Evolutionary conservation across 371 early-diverging fungal genomes (phyloP), one percentile per base, ranked within the genome.

Genomic region (Dichotomocladium elegans): DNA sequence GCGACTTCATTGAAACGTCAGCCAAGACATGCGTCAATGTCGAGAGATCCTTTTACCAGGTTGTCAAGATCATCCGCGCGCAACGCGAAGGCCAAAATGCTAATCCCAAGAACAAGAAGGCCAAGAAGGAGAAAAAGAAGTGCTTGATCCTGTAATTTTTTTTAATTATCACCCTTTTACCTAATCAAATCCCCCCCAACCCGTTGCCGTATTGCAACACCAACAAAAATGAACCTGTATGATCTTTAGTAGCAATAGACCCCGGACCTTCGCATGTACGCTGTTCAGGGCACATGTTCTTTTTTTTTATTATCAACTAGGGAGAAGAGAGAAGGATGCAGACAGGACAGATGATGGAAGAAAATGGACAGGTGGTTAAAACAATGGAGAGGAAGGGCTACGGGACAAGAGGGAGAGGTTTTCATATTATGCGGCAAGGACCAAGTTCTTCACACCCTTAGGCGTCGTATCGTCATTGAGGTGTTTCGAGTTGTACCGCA

Each of bases 391-490:
- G n/a, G n/a, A 33, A 2, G 37, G 37, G 37, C 2, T n/a, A 6
- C 1, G 15, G 37, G 8, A 37, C n/a, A 37, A 37, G 37, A 37
- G 37, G 9, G n/a, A 9, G 21, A 21, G 15, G 15, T 17, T 17
- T 17, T 37, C 17, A 37, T 15, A 15, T 1, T 41, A 70, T 26
- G 66, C 57, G 5, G 74, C 64, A 67, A 74, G 61, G 17, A 70
- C 68, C 54, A 88, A 55, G 33, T 81, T 77, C 63, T 85, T 87
- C 48, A 88, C 79, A 21, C 74, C 68, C 73, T 90, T 90, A 17
- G 92, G 89, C 2, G 92, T 92, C 1, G 79, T 64, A 12, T 90
- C 87, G 57, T 90, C 89, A 63, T 91, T 91, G 25, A 92, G 68
- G 63, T 92, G 91, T 51, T 87, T 80, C 14, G 90, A 89, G 41